Evolutionary conservation across 2,329 filamentous ascomycete species (phyloP), one percentile per base, ranked within the genome.

Genomic region (Colletotrichum spaethianum): DNA sequence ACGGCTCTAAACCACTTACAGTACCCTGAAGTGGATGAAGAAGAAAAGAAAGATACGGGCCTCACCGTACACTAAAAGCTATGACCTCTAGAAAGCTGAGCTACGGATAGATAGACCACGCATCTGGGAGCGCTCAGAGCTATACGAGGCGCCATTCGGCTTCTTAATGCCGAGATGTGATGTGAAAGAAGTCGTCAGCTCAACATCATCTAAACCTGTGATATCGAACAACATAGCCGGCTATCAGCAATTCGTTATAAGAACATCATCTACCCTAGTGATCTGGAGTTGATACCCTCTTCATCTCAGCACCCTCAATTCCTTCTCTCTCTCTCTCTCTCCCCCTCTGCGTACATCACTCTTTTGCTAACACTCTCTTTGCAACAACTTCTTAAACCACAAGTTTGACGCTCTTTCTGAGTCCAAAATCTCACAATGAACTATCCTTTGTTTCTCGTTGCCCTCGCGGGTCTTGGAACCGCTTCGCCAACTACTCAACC

Each of bases 61-160:
- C 70, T 70, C 38, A 70, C 59, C 44, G 65, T 56, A 56, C 38
- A 55, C 59, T 46, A 63, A 69, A 33, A 31, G 70, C 65, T 48
- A 53, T 64, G 59, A 36, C 65, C 14, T 48, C 56, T 42, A 31
- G 42, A 12, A 42, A 64, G 31, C 38, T 33, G 52, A 69, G 33
- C 65, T 42, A 69, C 33, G 52, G 31, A 3, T 42, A 38, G 52
- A 55, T 28, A 26, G 52, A 26, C 65, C 70, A 46, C 53, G 36
- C 33, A 28, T 18, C 8, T 40, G 36, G 42, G 65, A 50, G 31
- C 53, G 46, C 42, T 60, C 65, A 63, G 26, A 55, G 52, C 53
- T 33, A 40, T 70, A 60, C 53, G 70, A 72, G 46, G 44, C 23
- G 36, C 28, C 40, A 5, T 11, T 70, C 70, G 70, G 66, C 70